Evolutionary conservation across 768 basidiomycete species (phyloP), one percentile per base, ranked within the genome.

Genomic region (Lyophyllum decastes): DNA sequence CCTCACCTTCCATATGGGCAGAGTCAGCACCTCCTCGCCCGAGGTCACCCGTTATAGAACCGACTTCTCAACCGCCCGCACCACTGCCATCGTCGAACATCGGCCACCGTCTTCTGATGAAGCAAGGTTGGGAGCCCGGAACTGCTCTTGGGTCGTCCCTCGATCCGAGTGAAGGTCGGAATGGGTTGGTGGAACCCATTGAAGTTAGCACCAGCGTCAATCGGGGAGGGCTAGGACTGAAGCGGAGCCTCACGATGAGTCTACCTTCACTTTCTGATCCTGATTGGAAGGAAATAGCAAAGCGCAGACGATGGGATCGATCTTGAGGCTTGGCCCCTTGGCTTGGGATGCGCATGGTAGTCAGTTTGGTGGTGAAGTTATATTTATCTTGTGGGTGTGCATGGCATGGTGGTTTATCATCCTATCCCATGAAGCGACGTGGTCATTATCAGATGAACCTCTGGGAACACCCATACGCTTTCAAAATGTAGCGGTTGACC

Each of bases 111-210:
- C 73, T 93, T 27, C 75, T 92, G 0, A 73, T 85, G 68, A 88
- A 86, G 67, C 89, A 89, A 69, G 90, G 90, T 1, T 93, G 91
- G 92, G 73, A 77, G 17, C 90, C 88, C 9, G 91, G 90, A 0
- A 77, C 78, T 22, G 74, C 80, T 2, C 77, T 89, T 17, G 85
- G 85, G 2, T 59, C 66, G 14, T 52, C 68, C 7, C 59, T 62
- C 17, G 67, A 66, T 17, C 24, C 60, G 11, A 68, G 69, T 11
- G 76, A 76, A 27, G 76, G 69, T 30, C 68, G 72, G 34, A 70
- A 64, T 46, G 80, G 79, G 16, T 69, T 86, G 16, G 71, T 84
- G n/a, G 84, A 83, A 25, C 89, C 89, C 1, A 69, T 90, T 6
- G 76, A 84, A 61, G 72, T 84, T 5, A 78, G 68, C 38, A 58